Evolutionary conservation across 441 rosid genomes (phyloP), one percentile per base, ranked within the genome.

Genomic region (Adansonia madagascariensis): DNA sequence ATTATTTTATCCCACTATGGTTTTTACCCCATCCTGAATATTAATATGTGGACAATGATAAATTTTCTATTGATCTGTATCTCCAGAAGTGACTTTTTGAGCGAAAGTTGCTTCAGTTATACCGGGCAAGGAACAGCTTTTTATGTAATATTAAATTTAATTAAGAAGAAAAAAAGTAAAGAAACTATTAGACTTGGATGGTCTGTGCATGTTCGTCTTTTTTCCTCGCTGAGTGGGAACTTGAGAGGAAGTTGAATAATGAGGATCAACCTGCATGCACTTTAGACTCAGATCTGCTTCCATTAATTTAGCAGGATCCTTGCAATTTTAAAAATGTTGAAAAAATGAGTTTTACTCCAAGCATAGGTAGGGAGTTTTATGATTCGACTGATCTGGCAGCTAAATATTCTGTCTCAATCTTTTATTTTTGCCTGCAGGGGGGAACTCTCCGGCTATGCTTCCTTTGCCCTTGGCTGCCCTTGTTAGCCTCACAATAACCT

Each of bases 381-480:
- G 60, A 43, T 72, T 75, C 53, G 71, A 66, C 27, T 15, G 14
- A 18, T 43, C 8, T 12, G n/a, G 61, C 57, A 31, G 57, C 64
- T 75, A 55, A 55, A 76, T 43, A 68, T 53, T 74, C 60, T 61
- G 53, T 67, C 22, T 61, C 15, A 47, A 66, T 41, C 60, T 50
- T 18, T 75, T 73, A 15, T 80, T 53, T 67, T 75, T 75, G 74
- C 76, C 84, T 85, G 84, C 89, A 92, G 98, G 91, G 75, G 99
- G 97, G 55, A 91, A 74, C 84, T 84, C 92, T 85, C 91, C 93
- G 57, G 94, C 94, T 61, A 91, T 92, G 39, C 97, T 97, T 85
- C 99, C 99, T 75, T 83, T 97, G 86, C 99, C 99, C 6, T 88
- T 97, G 79, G 99, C 99, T 75, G 97, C 97, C 60, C 86, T 97